Evolutionary conservation across 169 alveolate species (phyloP).

Genomic region (Besnoitia besnoiti): DNA sequence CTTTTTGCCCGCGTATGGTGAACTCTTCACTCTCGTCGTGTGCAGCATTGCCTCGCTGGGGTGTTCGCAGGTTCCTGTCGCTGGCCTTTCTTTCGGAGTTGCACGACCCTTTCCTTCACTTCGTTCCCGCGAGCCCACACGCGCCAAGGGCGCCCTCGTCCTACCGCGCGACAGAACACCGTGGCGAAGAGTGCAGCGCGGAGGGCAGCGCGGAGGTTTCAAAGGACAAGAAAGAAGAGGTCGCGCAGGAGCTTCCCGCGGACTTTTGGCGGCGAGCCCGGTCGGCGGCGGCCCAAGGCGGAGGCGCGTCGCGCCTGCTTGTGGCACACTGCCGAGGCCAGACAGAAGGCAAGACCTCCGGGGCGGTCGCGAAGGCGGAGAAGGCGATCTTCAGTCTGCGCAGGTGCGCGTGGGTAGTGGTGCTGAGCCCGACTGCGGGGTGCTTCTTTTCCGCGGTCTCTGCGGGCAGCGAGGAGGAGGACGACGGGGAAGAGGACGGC

Average conservation of each 20-base stretch:
- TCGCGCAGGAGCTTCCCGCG: background rate
- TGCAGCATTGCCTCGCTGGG: no score
- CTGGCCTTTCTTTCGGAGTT: background rate
- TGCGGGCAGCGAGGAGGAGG: background rate
- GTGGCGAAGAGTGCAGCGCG: no score
- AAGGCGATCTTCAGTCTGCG: background rate
- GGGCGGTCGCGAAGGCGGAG: background rate
- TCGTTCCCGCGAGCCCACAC: conserved; percentile 6
- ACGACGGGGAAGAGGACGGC: background rate
- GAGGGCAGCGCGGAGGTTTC: background rate
- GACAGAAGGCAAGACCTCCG: no score
- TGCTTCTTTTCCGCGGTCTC: background rate
- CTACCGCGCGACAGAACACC: background rate
- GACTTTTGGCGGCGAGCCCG: background rate
- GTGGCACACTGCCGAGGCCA: background rate
- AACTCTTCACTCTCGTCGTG: no score
- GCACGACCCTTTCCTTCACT: background rate
- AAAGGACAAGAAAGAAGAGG: background rate
- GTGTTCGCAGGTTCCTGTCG: conserved; percentile 15
- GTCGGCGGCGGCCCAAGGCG: background rate
- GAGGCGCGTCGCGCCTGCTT: background rate
- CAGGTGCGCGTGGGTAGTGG: background rate
- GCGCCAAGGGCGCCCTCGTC: background rate
- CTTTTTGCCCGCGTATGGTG: no score
- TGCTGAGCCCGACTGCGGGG: background rate